Percentiles rank a stretch among this genome's conserved stretches.
phyloP scores from a whole-genome alignment of 2,329 filamentous ascomycete species.

The Cladorrhinum sp. region DNA sequence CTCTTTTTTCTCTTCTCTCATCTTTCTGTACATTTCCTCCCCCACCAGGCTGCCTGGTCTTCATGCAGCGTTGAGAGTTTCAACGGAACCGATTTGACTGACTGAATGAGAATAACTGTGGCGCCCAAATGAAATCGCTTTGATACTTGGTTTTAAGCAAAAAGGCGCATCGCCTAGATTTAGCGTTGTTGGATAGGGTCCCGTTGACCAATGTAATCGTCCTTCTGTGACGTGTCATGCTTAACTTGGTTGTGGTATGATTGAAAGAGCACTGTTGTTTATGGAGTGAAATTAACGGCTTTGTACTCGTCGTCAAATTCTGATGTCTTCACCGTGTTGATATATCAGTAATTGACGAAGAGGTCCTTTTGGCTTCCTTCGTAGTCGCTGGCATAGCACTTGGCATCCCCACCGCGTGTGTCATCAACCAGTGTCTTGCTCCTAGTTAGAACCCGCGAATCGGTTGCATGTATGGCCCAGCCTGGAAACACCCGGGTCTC shows the following conservation, averaged over 20 bases:
- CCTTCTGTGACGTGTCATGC: neutral
- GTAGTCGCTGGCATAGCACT: neutral
- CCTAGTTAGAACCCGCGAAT: conserved; percentile 5
- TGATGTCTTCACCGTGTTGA: neutral
- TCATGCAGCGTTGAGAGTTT: neutral
- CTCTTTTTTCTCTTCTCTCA: neutral
- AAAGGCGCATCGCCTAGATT: neutral
- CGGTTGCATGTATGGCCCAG: neutral
- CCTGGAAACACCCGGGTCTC: neutral
- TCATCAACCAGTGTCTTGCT: neutral
- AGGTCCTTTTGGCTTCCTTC: neutral
- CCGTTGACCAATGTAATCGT: neutral
- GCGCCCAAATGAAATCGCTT: neutral
- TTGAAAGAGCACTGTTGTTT: neutral
- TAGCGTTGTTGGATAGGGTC: neutral
- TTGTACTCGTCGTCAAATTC: neutral
- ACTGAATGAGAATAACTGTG: neutral
- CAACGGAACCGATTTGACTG: neutral
- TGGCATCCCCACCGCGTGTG: neutral
- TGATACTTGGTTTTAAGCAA: neutral
- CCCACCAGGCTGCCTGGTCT: neutral
- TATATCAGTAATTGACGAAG: neutral
- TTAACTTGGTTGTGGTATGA: neutral
- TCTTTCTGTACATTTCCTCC: neutral
- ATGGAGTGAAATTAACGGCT: neutral